Conservation (phyloP, 345 rosid genomes). For the Kandelia obovata region DNA sequence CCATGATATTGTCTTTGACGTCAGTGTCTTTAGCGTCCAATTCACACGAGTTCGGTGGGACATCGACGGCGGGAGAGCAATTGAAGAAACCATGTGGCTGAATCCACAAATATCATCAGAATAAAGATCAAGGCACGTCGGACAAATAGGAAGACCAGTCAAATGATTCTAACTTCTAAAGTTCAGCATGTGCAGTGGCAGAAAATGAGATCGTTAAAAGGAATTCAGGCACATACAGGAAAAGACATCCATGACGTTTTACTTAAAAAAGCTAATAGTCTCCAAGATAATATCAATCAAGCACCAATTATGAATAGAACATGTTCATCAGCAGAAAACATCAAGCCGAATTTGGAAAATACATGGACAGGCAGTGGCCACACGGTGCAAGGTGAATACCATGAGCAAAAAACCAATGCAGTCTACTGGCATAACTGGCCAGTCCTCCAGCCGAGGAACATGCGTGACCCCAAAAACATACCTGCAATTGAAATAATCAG, state of each 20-base stretch:
- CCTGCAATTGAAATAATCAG: slow-evolving; percentile 36
- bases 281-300: background rate
- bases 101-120: slow-evolving; percentile 9
- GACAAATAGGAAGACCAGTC: background rate
- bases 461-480: slow-evolving; percentile 87
- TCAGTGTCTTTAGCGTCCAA: slow-evolving; percentile 58
- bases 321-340: too few species aligned
- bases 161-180: background rate
- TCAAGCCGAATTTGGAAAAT: too few species aligned
- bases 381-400: slow-evolving; percentile 35
- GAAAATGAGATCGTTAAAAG: background rate
- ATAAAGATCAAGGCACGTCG: background rate
- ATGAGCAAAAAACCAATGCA: slow-evolving; percentile 76
- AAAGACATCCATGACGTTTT: too few species aligned
- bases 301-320: too few species aligned
- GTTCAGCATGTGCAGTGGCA: too few species aligned
- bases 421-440: slow-evolving; percentile 95
- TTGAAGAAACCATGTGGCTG: slow-evolving; percentile 99
- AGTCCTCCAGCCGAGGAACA: slow-evolving; percentile 88
- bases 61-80: slow-evolving; percentile 92
- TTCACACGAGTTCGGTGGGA: slow-evolving; percentile 78
- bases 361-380: too few species aligned
- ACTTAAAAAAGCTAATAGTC: too few species aligned
- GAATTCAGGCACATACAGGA: too few species aligned
- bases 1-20: slow-evolving; percentile 44